Base-by-base conservation (phyloP, 192 early-diverging fungal genomes). In the Coemansia sp. region DNA sequence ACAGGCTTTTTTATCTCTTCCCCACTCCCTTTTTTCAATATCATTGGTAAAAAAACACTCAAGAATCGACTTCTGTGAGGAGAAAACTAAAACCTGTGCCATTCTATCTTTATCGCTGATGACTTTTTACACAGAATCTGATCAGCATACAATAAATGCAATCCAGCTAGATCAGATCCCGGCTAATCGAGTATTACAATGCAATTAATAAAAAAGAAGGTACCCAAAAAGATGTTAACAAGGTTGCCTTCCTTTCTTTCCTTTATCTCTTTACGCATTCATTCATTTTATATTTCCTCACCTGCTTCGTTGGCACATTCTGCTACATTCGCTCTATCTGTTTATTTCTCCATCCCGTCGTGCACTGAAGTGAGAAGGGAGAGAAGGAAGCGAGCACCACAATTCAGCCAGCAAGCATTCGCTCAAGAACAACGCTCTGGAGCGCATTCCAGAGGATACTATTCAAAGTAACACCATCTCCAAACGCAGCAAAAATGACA, bases 361-460 rank as follows among this genome's bases (percentile, higher is more conserved):
- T 32, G 32, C 32, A 32, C 32, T 32, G 0, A 2, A 32, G 32
- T 32, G 32, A 32, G 32, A 32, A 32, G 32, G 32, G 32, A 26
- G 21, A 8, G 22, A 54, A 22, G 6, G 4, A 7, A 21, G 8
- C 8, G 2, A 26, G 12, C 8, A 26, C 21, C 10, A 8, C 39
- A 41, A 59, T 59, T 15, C 37, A 19, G 39, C 41, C n/a, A 22
- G 8, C 49, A 47, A 59, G 59, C 69, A 37, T 16, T 41, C 26
- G 37, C 32, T 37, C 61, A 36, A 61, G 26, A 55, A 32, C 32
- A 32, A 39, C 64, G 21, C 63, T 72, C 64, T 57, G 61, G 41
- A 54, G 61, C 61, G 59, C 52, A 42, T 55, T 67, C 22, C 61
- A 62, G 32, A 61, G 60, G 19, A 41, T 51, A 73, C 41, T 62